A percentile compares a stretch with the other conserved stretches of the same genome.
Evolutionary conservation across 805 yeast species (phyloP).

Genomic region (Zygoascus biomembranicola): DNA sequence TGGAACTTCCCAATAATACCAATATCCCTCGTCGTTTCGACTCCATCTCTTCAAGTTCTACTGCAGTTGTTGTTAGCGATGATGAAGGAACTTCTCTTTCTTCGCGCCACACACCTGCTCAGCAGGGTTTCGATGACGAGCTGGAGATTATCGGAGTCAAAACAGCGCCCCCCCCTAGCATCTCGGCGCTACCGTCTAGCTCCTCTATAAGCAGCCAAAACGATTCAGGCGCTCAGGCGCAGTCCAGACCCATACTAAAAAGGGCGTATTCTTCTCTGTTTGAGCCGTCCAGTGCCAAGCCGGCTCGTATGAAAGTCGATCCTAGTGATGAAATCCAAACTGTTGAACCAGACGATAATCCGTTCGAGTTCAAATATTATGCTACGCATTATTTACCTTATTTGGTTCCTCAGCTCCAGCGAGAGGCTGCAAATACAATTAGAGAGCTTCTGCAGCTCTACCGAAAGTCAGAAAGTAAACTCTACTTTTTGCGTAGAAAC

Average conservation of each 20-base stretch:
- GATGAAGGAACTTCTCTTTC: neutral
- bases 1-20: neutral
- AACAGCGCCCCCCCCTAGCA: neutral
- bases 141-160: neutral
- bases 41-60: neutral
- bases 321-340: neutral
- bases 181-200: neutral
- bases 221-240: neutral
- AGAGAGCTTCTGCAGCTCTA: neutral
- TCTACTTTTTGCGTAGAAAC: neutral
- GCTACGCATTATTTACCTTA: neutral
- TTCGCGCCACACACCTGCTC: neutral
- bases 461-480: neutral
- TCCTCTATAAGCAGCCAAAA: neutral
- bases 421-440: neutral
- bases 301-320: slow-evolving; percentile 1
- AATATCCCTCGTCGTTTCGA: neutral
- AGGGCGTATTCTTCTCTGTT: slow-evolving; percentile 4
- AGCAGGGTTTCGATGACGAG: neutral
- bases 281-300: neutral
- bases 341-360: neutral
- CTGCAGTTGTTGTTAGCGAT: neutral
- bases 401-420: neutral
- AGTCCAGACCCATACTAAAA: neutral
- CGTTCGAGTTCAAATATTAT: neutral